Conservation (phyloP, 2,329 filamentous ascomycete genomes). For the Fusarium metavorans region DNA sequence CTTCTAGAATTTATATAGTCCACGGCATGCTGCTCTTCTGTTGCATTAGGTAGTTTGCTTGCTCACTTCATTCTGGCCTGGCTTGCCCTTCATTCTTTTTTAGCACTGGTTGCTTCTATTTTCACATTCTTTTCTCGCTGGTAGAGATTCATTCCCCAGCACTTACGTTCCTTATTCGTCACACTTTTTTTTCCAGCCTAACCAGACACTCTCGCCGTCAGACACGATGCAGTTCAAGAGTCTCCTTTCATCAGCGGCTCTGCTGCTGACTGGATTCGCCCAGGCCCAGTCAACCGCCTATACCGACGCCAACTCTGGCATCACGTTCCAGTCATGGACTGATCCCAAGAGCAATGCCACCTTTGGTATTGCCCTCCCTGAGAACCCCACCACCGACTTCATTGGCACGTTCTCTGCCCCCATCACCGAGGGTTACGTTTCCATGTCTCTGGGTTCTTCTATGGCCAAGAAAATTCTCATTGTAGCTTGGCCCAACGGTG, state of each 20-base stretch:
- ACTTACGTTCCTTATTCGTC: neutral
- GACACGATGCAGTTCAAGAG: constrained; percentile 34
- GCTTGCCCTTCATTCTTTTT: constrained; percentile 26
- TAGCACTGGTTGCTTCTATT: constrained; percentile 33
- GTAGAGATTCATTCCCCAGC: constrained; percentile 7
- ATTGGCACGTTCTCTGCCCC: constrained; percentile 67
- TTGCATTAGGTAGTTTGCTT: neutral
- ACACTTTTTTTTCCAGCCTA: neutral
- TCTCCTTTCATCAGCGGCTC: constrained; percentile 32
- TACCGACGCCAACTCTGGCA: constrained; percentile 62
- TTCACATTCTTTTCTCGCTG: constrained; percentile 23
- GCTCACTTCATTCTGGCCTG: constrained; percentile 17
- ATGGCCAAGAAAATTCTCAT: constrained; percentile 72
- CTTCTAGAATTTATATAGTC: constrained; percentile 19
- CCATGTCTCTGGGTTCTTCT: constrained; percentile 65
- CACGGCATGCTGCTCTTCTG: neutral
- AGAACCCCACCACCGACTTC: constrained; percentile 66
- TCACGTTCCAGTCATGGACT: constrained; percentile 64
- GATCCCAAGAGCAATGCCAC: constrained; percentile 59
- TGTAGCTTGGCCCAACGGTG: constrained; percentile 67
- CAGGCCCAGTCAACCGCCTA: constrained; percentile 45
- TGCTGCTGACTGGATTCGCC: constrained; percentile 27
- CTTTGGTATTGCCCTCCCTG: constrained; percentile 67
- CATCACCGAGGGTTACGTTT: constrained; percentile 62
- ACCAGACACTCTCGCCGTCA: neutral